phyloP scores from a whole-genome alignment of 1,284 basidiomycete species.

The Pseudozyma tsukubaensis region DNA sequence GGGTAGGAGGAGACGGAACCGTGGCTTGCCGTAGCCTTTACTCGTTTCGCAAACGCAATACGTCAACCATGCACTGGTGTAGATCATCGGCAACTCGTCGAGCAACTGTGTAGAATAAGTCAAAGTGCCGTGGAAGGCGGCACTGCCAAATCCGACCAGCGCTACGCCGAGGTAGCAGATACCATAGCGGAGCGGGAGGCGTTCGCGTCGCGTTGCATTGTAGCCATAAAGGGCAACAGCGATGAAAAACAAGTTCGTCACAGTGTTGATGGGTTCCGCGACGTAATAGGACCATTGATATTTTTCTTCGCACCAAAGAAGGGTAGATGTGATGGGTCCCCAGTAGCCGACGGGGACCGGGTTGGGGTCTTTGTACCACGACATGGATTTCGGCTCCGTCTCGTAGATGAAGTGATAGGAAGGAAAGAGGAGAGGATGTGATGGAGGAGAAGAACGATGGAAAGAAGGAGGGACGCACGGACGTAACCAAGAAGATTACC shows the following conservation, averaged over 20 bases:
- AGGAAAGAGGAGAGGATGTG: background rate
- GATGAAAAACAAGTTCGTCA: slow-evolving; percentile 71
- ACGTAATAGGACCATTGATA: slow-evolving; percentile 60
- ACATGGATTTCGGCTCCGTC: slow-evolving; percentile 17
- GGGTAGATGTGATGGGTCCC: slow-evolving; percentile 61
- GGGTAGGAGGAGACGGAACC: slow-evolving; percentile 42
- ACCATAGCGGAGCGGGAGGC: slow-evolving; percentile 53
- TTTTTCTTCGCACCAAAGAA: slow-evolving; percentile 66
- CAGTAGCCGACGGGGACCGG: slow-evolving; percentile 53
- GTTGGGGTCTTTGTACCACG: slow-evolving; percentile 30
- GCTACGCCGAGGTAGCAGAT: slow-evolving; percentile 58
- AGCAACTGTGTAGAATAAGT: slow-evolving; percentile 63
- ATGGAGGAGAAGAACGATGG: background rate
- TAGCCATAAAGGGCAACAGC: slow-evolving; percentile 69
- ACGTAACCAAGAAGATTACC: background rate
- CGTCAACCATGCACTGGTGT: slow-evolving; percentile 53
- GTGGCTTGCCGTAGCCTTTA: slow-evolving; percentile 30
- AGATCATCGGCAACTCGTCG: slow-evolving; percentile 69
- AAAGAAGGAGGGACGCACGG: background rate
- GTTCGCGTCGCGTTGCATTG: slow-evolving; percentile 21
- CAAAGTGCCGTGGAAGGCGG: slow-evolving; percentile 66
- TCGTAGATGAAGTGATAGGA: background rate
- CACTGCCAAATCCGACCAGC: slow-evolving; percentile 57
- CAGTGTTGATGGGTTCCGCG: slow-evolving; percentile 66
- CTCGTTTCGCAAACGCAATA: slow-evolving; percentile 61